Conservation (phyloP, 345 rosid species). For the Syzygium grande region DNA sequence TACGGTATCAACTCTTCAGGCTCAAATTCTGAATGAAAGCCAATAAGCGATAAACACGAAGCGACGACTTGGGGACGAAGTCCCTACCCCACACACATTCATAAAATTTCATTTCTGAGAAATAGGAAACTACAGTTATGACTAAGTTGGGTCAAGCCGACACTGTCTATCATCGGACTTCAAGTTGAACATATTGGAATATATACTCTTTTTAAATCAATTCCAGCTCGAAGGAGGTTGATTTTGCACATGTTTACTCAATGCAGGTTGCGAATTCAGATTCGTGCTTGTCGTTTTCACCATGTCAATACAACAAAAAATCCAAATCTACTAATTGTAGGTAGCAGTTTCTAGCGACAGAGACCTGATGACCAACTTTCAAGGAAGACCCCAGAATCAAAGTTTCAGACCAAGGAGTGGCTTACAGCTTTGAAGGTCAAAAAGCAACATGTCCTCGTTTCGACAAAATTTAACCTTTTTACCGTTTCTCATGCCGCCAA, state of each 20-base stretch:
- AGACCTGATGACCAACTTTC: background rate
- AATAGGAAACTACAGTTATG: background rate
- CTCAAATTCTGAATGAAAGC: too few relatives aligned
- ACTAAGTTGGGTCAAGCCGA: background rate
- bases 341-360: background rate
- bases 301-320: background rate
- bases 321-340: background rate
- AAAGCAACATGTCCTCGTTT: too few relatives aligned
- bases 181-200: background rate
- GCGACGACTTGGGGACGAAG: background rate
- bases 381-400: background rate
- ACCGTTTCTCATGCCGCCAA: too few relatives aligned
- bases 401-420: background rate
- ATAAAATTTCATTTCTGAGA: background rate
- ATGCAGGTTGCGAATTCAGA: background rate
- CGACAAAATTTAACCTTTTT: background rate
- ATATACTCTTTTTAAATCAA: background rate
- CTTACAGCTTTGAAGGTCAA: background rate
- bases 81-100: background rate
- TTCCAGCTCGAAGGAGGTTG: background rate
- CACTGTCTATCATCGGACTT: background rate
- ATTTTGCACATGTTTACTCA: too few relatives aligned
- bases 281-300: background rate
- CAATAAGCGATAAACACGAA: too few relatives aligned
- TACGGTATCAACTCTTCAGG: too few relatives aligned